Base-by-base conservation (phyloP, 352 stramenopile genomes). In the Plasmopara viticola region DNA sequence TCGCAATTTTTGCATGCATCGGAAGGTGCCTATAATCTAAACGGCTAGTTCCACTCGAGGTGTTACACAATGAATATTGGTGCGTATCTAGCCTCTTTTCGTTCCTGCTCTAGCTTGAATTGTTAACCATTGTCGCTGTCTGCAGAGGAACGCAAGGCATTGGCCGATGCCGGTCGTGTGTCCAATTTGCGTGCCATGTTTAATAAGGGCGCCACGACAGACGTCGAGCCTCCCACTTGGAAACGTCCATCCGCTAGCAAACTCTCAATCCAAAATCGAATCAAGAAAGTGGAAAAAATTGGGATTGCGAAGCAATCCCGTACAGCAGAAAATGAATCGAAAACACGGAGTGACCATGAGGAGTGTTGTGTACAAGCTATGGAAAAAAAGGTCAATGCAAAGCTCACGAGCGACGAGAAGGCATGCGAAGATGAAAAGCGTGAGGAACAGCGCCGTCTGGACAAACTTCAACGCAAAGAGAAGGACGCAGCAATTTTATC, bases 141-240 rank as follows among this genome's bases (percentile, higher is more conserved):
- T 45, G 2, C 17, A 72, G 74, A 83, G 31, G 69, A 83, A 44
- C 64, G 74, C 18, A 73, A 81, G 49, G 65, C 75, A 53, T 58
- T 77, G 51, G 70, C 72, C 31, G 59, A 72, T 15, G 55, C 70
- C 46, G 77, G 74, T 40, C 72, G 77, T 44, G 74, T 86, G 28
- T 64, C 66, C 38, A 84, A 78, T 46, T 51, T 87, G 41, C 77
- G 77, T 44, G 71, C 62, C 42, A 87, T 83, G 77, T 87, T 87
- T 62, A 82, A 79, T 58, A 82, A 82, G 44, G 68, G 68, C 20
- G 49, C 57, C 0, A 50, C 67, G 10, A 47, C 41, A 37, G 58
- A 67, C 40, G 29, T 51, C 9, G 53, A 68, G 28, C 55, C 58
- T 12, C 61, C 61, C 8, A 41, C 51, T 6, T 69, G 52, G 48